Evolutionary conservation across 2,329 filamentous ascomycete species (phyloP).

Genomic region (Aspergillus alliaceus): DNA sequence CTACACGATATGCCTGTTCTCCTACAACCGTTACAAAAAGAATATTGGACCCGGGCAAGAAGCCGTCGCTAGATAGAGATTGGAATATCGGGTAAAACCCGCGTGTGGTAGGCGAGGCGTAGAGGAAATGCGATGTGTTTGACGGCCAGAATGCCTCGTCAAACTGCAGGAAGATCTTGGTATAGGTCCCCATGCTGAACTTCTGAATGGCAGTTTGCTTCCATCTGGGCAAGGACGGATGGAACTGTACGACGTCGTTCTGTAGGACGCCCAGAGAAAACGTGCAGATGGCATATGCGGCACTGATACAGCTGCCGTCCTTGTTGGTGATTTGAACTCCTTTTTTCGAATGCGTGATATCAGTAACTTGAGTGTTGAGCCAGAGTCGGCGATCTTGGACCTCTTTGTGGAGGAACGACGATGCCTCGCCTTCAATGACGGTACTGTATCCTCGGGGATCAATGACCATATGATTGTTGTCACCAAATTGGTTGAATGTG

Average conservation of each 20-base stretch:
- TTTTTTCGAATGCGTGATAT: slow-evolving; percentile 53
- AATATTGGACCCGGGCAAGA: slow-evolving; percentile 62
- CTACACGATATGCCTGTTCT: slow-evolving; percentile 57
- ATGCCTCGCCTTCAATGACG: slow-evolving; percentile 58
- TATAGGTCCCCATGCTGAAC: slow-evolving; percentile 70
- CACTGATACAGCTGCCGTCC: slow-evolving; percentile 58
- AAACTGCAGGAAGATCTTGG: slow-evolving; percentile 71
- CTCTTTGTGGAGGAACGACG: slow-evolving; percentile 54
- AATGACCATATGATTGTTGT: slow-evolving; percentile 61
- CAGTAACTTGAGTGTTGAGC: slow-evolving; percentile 58
- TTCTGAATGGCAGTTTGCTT: slow-evolving; percentile 63
- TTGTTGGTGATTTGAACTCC: slow-evolving; percentile 56
- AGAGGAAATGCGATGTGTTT: slow-evolving; percentile 54
- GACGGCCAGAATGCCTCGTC: slow-evolving; percentile 64
- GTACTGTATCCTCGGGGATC: slow-evolving; percentile 63
- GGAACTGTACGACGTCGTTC: slow-evolving; percentile 58
- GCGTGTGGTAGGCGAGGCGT: slow-evolving; percentile 48
- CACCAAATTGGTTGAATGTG: slow-evolving; percentile 63
- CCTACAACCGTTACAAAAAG: slow-evolving; percentile 65
- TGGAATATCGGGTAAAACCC: slow-evolving; percentile 64
- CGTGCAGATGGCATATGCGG: slow-evolving; percentile 64
- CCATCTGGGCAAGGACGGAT: slow-evolving; percentile 61
- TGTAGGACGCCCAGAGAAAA: slow-evolving; percentile 70
- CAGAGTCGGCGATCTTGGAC: slow-evolving; percentile 53
- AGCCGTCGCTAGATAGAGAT: slow-evolving; percentile 58